These are phyloP conservation scores for Avicennia marina DNA, from an alignment of 257 asterid species.

Conservation along the genomic window DNA sequence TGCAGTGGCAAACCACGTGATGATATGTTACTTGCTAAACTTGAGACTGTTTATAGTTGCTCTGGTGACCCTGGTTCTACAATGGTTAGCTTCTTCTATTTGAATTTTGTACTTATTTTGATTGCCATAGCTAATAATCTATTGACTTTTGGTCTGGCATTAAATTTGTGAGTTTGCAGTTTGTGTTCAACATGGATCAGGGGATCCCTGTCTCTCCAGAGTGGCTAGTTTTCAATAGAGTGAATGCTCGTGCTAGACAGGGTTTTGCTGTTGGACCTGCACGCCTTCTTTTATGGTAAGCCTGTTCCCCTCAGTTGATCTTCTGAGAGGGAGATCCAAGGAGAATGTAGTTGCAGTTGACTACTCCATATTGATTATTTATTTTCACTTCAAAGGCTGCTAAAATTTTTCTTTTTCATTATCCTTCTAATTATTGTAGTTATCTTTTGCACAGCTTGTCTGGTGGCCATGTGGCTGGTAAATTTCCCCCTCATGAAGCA, in stretches of 20 bases:
- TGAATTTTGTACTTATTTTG: background rate
- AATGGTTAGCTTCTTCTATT: no score
- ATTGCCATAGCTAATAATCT: background rate
- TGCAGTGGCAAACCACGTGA: conserved; percentile 91
- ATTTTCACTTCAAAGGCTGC: background rate
- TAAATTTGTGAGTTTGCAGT: conserved; percentile 37
- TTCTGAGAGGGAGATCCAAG: no score
- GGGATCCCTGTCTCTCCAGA: conserved; percentile 79
- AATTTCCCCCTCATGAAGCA: conserved; percentile 97
- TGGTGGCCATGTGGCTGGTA: conserved; percentile 86
- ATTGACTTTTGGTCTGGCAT: conserved; percentile 9
- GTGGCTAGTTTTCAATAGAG: conserved; percentile 83
- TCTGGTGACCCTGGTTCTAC: conserved; percentile 90
- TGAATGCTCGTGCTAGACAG: conserved; percentile 89
- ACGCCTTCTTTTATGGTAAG: conserved; percentile 64
- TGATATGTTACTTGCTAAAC: conserved; percentile 87
- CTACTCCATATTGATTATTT: background rate
- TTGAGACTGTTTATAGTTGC: conserved; percentile 81
- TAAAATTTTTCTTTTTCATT: conserved; percentile 6
- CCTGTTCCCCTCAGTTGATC: conserved; percentile 6
- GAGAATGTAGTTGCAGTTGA: background rate
- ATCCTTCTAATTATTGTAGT: conserved; percentile 13
- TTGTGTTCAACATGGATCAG: conserved; percentile 90
- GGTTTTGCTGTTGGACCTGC: conserved; percentile 76
- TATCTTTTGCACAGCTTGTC: conserved; percentile 49